Conservation (phyloP, 129 eudicot species). For the Oenanthe sinensis region DNA sequence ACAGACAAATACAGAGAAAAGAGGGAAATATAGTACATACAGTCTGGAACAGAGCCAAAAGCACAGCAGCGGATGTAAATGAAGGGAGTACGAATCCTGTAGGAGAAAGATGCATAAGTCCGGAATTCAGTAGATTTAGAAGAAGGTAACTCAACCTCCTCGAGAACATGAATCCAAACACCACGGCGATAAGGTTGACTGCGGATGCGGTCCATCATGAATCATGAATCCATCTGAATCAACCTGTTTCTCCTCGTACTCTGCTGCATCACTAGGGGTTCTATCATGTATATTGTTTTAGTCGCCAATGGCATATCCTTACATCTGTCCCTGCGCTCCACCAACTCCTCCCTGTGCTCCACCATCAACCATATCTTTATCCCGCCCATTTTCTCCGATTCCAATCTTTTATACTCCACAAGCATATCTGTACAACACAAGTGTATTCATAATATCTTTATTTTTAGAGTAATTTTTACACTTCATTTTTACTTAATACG, state of each 20-base stretch:
- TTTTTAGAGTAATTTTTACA: too few relatives aligned
- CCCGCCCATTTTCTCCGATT: too few relatives aligned
- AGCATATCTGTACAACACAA: too few relatives aligned
- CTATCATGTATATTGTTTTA: neutral
- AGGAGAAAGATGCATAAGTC: neutral
- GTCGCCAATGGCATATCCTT: neutral
- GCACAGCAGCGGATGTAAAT: neutral
- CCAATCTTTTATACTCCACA: too few relatives aligned
- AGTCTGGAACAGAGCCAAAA: neutral
- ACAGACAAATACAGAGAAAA: neutral
- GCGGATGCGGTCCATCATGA: neutral
- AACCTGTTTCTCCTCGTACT: neutral
- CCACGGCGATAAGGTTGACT: neutral
- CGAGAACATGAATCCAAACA: neutral
- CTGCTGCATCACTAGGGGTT: neutral
- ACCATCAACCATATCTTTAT: too few relatives aligned
- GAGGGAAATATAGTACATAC: neutral
- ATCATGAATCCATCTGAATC: neutral
- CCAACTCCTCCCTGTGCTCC: too few relatives aligned
- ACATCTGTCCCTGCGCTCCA: neutral
- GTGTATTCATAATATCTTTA: too few relatives aligned
- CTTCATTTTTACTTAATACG: too few relatives aligned
- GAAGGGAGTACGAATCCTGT: neutral
- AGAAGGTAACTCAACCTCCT: neutral
- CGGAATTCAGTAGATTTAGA: neutral